Base-by-base conservation (phyloP, 2,329 filamentous ascomycete genomes). In the Colletotrichum sp. region DNA sequence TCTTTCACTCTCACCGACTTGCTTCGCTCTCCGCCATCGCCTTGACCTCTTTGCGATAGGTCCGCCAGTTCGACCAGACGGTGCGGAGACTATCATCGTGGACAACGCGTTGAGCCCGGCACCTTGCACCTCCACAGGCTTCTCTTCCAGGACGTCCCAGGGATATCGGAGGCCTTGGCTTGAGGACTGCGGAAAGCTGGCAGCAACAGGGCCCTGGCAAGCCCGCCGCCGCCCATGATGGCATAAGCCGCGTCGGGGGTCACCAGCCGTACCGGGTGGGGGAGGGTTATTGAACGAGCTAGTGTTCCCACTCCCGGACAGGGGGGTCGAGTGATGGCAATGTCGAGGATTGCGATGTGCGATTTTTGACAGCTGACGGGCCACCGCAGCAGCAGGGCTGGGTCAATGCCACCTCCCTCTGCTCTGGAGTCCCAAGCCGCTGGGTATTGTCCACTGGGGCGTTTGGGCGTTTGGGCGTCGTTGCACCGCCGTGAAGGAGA, bases 331-430 rank as follows among this genome's bases (percentile, higher is more conserved):
- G 12, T 38, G 13, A 58, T 75, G 61, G 72, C 38, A 75, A 63
- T 72, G 68, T 58, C 52, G 70, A 64, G 55, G 61, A 72, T 75
- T 72, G 63, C 69, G 55, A 72, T 67, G 73, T 58, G 63, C 72
- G n/a, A 26, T 38, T 52, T 60, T 67, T 67, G 65, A 67, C 69
- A 57, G 72, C 26, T 67, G 61, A 75, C 61, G 52, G 34, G 43
- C 43, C 6, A 48, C 43, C n/a, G 43, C 43, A 18, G 58, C 13
- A 58, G 55, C 21, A 28, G 24, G 38, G 13, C 57, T 43, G 67
- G 58, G 16, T 6, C 66, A 30, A 32, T 34, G 43, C 18, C 43
- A 48, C 43, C 28, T 32, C n/a, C n/a, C n/a, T n/a, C n/a, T n/a
- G n/a, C n/a, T n/a, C 55, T 32, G 34, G 36, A 48, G n/a, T 48